These are phyloP conservation scores for Capronia epimyces DNA, from an alignment of 2,329 filamentous ascomycete genomes.

Conservation along the genomic window DNA sequence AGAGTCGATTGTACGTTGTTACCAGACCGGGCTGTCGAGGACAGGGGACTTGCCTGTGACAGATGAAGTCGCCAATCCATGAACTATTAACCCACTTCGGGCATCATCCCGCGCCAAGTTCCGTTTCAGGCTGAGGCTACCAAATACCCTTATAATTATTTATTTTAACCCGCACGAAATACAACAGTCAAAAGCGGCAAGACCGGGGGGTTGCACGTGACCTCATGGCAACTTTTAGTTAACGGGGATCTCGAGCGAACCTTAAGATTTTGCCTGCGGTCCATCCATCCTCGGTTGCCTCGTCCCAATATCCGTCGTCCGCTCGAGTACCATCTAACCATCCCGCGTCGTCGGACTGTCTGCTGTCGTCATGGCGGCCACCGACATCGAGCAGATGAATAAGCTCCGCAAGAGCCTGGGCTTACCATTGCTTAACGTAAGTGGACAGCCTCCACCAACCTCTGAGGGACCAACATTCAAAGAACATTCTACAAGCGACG, in stretches of 20 bases:
- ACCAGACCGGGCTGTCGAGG: neutral
- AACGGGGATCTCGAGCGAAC: no score
- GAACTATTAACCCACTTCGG: neutral
- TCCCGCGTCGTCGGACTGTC: neutral
- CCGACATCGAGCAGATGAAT: constrained; percentile 30
- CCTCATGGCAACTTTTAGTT: no score
- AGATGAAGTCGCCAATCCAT: neutral
- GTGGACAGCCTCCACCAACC: constrained; percentile 22
- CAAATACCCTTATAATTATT: no score
- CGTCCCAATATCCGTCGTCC: neutral
- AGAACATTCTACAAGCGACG: constrained; percentile 33
- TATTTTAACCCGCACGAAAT: no score
- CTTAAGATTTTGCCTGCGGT: no score
- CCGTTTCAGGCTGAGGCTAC: neutral
- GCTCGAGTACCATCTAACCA: neutral
- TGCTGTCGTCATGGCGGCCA: constrained; percentile 23
- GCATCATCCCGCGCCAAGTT: neutral
- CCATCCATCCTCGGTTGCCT: no score
- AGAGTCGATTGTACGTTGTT: neutral
- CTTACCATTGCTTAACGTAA: constrained; percentile 27
- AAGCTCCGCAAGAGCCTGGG: constrained; percentile 30
- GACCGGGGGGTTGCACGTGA: no score
- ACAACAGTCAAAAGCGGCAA: no score
- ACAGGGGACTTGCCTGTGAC: neutral
- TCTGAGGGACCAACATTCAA: constrained; percentile 53